Evolutionary conservation across 169 alveolate genomes (phyloP).

Genomic region (Cryptosporidium andersoni): DNA sequence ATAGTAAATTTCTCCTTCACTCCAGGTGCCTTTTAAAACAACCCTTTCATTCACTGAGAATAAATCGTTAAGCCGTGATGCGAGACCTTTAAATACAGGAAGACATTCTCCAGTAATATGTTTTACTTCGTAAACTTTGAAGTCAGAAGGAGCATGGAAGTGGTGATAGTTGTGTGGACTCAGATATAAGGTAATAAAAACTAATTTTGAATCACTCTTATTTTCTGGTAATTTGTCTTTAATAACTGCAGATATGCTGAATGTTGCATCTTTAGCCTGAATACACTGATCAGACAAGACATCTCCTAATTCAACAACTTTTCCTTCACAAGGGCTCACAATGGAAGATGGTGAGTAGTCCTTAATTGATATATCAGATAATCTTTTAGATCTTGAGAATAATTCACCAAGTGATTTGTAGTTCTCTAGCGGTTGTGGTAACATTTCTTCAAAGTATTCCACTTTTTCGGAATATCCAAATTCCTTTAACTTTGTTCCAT

Average conservation of each 20-base stretch:
- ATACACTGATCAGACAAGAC: constrained; percentile 73
- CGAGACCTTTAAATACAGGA: constrained; percentile 76
- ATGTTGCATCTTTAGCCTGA: constrained; percentile 78
- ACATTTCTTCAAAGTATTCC: constrained; percentile 23
- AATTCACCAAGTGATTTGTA: constrained; percentile 54
- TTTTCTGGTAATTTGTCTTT: constrained; percentile 49
- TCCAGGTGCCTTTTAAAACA: constrained; percentile 84
- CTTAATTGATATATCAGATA: constrained; percentile 15
- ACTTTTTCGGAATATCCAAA: constrained; percentile 1
- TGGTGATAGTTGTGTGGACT: constrained; percentile 91
- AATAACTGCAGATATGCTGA: constrained; percentile 55
- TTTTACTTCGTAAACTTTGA: constrained; percentile 77
- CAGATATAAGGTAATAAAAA: constrained; percentile 80
- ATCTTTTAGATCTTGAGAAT: constrained; percentile 38
- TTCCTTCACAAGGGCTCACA: constrained; percentile 83
- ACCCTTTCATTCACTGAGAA: constrained; percentile 89
- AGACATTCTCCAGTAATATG: constrained; percentile 86
- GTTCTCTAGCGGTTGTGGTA: constrained; percentile 26
- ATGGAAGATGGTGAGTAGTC: constrained; percentile 14
- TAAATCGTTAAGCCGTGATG: constrained; percentile 77
- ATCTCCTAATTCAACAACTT: constrained; percentile 76
- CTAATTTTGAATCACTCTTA: constrained; percentile 21
- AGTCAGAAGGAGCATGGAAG: constrained; percentile 86
- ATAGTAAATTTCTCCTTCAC: constrained; percentile 80
- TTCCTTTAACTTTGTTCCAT: too few relatives aligned